phyloP scores from a whole-genome alignment of 345 rosid genomes.

The Acer campestre region DNA sequence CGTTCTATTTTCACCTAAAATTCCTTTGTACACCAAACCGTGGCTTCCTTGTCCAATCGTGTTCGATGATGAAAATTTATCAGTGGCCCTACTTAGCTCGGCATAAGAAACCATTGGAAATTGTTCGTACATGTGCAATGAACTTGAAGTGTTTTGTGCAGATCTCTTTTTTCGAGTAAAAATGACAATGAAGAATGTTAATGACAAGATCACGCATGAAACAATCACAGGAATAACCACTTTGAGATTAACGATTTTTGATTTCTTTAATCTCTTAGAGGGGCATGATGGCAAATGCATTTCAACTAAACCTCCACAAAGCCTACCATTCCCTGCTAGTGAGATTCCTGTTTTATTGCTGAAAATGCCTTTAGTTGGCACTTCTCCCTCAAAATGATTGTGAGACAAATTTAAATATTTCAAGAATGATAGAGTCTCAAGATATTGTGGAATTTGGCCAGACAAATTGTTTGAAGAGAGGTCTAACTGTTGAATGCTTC shows the following conservation, averaged over 20 bases:
- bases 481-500: not conserved
- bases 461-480: not conserved
- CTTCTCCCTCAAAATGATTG: not conserved
- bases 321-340: not conserved
- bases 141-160: not conserved
- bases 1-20: constrained; percentile 10
- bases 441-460: too few relatives aligned
- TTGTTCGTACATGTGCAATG: not conserved
- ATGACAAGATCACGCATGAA: not conserved
- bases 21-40: too few relatives aligned
- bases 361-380: not conserved
- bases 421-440: not conserved
- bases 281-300: not conserved
- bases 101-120: constrained; percentile 15
- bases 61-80: too few relatives aligned
- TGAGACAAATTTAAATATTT: not conserved
- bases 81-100: not conserved
- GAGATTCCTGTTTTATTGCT: not conserved
- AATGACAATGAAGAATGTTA: not conserved
- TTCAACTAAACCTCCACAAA: not conserved
- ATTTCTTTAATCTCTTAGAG: not conserved
- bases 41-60: too few relatives aligned
- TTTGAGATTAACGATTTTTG: not conserved
- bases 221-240: not conserved
- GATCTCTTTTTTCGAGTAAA: not conserved